Percentiles rank a stretch among this genome's conserved stretches.
Conservation (phyloP, 495 filamentous ascomycete genomes). For the Daldinia childiae region DNA sequence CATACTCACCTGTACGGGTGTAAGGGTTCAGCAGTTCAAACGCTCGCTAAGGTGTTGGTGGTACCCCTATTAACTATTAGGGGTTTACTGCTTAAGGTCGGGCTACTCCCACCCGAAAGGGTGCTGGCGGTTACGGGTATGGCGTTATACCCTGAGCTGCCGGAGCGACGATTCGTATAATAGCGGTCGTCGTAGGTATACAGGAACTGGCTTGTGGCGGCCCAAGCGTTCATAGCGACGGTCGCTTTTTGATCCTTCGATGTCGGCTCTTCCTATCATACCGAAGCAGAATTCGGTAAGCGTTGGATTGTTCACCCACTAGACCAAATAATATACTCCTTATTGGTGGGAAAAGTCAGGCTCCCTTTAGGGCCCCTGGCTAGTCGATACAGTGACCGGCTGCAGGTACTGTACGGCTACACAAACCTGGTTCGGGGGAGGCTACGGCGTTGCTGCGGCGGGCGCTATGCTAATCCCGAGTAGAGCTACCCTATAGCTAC, state of each 20-base stretch:
- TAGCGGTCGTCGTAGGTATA: slow-evolving; percentile 3
- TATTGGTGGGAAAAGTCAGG: slow-evolving; percentile 5
- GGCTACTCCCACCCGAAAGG: slow-evolving; percentile 47
- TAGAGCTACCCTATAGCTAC: not conserved
- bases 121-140: slow-evolving; percentile 7
- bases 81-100: slow-evolving; percentile 41
- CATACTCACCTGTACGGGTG: slow-evolving; percentile 3
- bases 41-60: not conserved
- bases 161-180: not conserved
- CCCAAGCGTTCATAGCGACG: slow-evolving; percentile 15
- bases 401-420: slow-evolving; percentile 1
- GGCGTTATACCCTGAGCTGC: not conserved
- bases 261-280: slow-evolving; percentile 14
- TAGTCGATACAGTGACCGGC: not conserved
- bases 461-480: not conserved
- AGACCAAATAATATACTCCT: not conserved
- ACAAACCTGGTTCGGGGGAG: slow-evolving; percentile 3
- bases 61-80: slow-evolving; percentile 49
- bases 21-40: not conserved
- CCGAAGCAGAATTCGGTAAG: slow-evolving; percentile 15
- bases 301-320: slow-evolving; percentile 15
- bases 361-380: not conserved
- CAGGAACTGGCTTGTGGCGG: slow-evolving; percentile 15
- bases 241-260: slow-evolving; percentile 15
- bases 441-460: not conserved